These are phyloP conservation scores for Penicillium frequentans DNA, from an alignment of 2,329 filamentous ascomycete genomes.

Conservation along the genomic window DNA sequence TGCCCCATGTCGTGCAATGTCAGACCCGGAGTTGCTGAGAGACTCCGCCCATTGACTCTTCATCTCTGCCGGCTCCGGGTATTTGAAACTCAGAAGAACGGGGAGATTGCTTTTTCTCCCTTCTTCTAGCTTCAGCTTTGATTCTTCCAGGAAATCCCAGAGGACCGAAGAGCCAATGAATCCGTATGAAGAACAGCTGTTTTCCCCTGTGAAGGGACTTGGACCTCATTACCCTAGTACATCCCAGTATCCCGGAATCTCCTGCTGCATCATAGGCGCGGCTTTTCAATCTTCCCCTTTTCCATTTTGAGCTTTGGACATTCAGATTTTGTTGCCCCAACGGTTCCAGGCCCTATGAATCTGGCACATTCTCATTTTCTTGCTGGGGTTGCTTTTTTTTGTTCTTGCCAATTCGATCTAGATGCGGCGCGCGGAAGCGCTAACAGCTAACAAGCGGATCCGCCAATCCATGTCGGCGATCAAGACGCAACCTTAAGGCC, in stretches of 20 bases:
- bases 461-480: slow-evolving; percentile 19
- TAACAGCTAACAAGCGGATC: slow-evolving; percentile 14
- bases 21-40: slow-evolving; percentile 16
- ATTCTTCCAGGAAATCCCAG: background rate
- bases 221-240: background rate
- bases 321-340: background rate
- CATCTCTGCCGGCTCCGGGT: slow-evolving; percentile 1
- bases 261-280: slow-evolving; percentile 13
- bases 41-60: slow-evolving; percentile 8
- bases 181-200: background rate
- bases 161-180: background rate
- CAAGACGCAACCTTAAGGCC: slow-evolving; percentile 15
- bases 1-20: slow-evolving; percentile 21
- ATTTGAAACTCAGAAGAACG: slow-evolving; percentile 9
- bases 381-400: slow-evolving; percentile 18
- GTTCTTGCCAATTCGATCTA: slow-evolving; percentile 20
- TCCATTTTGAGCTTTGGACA: slow-evolving; percentile 5
- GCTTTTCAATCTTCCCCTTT: background rate
- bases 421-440: slow-evolving; percentile 14
- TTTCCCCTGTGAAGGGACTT: background rate
- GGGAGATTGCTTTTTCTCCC: background rate
- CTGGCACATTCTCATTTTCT: slow-evolving; percentile 8
- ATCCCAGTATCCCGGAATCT: slow-evolving; percentile 12
- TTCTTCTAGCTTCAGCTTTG: background rate
- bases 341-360: background rate